These are phyloP conservation scores for Jamesozyma rosinii DNA, from an alignment of 805 yeast species.

Conservation along the genomic window DNA sequence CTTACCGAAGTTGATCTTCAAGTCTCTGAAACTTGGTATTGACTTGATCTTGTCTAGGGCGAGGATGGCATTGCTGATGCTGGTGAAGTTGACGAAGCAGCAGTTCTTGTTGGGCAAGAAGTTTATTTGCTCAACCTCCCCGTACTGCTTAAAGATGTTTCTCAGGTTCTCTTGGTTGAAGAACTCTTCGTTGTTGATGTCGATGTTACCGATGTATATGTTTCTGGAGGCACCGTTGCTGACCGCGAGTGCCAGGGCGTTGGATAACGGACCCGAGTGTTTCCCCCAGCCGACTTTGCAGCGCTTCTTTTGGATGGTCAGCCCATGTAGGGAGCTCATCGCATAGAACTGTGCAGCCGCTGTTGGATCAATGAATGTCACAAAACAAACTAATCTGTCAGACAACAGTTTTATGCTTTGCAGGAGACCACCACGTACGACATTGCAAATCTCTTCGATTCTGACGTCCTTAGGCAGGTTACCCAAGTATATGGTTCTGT, in stretches of 20 bases:
- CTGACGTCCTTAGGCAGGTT: constrained; percentile 81
- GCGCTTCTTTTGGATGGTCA: constrained; percentile 74
- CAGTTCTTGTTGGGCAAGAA: constrained; percentile 75
- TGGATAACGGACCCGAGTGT: constrained; percentile 85
- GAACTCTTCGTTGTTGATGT: constrained; percentile 26
- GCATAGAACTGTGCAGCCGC: constrained; percentile 98
- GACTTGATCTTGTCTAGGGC: constrained; percentile 88
- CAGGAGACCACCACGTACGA: constrained; percentile 87
- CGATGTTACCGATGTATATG: constrained; percentile 74
- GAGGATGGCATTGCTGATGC: constrained; percentile 81
- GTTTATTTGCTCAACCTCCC: constrained; percentile 92
- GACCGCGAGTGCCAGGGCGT: constrained; percentile 80
- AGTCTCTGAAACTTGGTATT: constrained; percentile 53
- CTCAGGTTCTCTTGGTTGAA: constrained; percentile 55
- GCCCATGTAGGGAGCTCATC: constrained; percentile 81
- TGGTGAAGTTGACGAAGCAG: constrained; percentile 85
- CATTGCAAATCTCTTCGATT: constrained; percentile 90
- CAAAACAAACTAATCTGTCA: constrained; percentile 86
- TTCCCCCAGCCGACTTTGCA: constrained; percentile 97
- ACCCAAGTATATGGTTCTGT: constrained; percentile 87
- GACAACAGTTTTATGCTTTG: constrained; percentile 72
- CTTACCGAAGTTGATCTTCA: constrained; percentile 86
- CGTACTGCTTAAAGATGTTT: constrained; percentile 68
- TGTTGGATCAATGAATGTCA: constrained; percentile 90
- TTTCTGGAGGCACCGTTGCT: constrained; percentile 91